Evolutionary conservation across 1,284 basidiomycete species (phyloP).

Genomic region (Sanghuangporus weigelae): DNA sequence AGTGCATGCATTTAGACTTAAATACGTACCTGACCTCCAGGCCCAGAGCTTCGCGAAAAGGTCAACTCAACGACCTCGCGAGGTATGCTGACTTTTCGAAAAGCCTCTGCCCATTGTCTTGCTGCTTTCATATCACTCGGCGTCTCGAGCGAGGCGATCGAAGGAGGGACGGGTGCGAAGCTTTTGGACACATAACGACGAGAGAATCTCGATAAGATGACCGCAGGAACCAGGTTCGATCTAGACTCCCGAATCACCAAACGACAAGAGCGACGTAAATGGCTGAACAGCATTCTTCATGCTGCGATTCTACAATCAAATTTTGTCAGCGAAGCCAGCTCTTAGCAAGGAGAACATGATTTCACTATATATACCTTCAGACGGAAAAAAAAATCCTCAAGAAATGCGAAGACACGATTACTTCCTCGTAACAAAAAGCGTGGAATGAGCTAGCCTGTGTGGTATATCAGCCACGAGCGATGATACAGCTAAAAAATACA

Average conservation of each 20-base stretch:
- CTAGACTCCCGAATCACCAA: background rate
- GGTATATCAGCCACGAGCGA: too few relatives aligned
- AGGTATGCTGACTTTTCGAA: conserved; percentile 40
- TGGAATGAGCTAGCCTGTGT: too few relatives aligned
- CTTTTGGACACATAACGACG: conserved; percentile 1
- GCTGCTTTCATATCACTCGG: conserved; percentile 40
- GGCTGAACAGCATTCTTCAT: background rate
- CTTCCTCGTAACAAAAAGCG: too few relatives aligned
- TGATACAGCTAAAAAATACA: too few relatives aligned
- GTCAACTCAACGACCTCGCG: conserved; percentile 49
- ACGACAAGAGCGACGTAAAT: background rate
- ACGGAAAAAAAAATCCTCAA: too few relatives aligned
- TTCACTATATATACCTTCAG: too few relatives aligned
- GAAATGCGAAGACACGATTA: too few relatives aligned
- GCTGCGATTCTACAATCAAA: background rate
- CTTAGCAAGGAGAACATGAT: too few relatives aligned
- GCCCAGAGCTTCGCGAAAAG: conserved; percentile 72
- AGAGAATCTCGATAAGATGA: too few relatives aligned
- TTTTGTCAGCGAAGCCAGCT: too few relatives aligned
- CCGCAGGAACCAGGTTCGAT: background rate
- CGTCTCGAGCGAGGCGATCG: conserved; percentile 29
- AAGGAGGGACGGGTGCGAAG: conserved; percentile 32
- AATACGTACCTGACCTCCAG: conserved; percentile 62
- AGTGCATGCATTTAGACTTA: background rate
- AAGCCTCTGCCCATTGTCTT: conserved; percentile 45